phyloP scores from a whole-genome alignment of 345 rosid genomes.

The Gossypium turneri region DNA sequence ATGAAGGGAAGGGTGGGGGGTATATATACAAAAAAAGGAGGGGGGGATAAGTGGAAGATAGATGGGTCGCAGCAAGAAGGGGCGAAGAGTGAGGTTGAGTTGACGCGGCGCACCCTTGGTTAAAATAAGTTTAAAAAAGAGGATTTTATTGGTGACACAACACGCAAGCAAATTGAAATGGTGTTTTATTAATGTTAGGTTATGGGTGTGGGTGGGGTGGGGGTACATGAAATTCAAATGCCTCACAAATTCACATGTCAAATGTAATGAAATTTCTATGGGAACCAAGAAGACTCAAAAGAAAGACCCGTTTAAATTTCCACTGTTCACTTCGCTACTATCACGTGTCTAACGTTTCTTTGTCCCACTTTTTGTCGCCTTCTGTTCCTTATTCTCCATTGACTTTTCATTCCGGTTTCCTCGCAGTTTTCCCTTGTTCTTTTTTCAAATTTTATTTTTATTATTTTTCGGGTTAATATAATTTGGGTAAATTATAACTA shows the following conservation, averaged over 20 bases:
- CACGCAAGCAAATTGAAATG: background rate
- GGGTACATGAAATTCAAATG: constrained; percentile 1
- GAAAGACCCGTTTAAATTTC: background rate
- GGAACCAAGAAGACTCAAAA: too few species aligned
- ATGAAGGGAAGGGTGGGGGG: background rate
- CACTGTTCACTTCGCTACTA: background rate
- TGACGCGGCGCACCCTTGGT: constrained; percentile 6
- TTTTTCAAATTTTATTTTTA: background rate
- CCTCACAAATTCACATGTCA: background rate
- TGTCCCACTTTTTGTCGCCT: background rate
- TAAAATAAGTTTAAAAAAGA: background rate
- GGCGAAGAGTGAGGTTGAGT: background rate
- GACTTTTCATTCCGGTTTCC: background rate
- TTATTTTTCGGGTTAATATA: too few species aligned
- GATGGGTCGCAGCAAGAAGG: background rate
- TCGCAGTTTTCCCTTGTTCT: background rate
- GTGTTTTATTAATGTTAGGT: background rate
- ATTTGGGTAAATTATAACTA: too few species aligned
- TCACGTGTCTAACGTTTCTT: constrained; percentile 12
- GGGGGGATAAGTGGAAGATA: background rate
- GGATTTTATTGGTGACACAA: background rate
- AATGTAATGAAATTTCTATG: background rate
- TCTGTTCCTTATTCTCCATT: background rate
- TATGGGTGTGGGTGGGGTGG: background rate
- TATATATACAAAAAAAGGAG: constrained; percentile 27